Percentiles rank a stretch among this genome's conserved stretches.
Conservation (phyloP, 2,329 filamentous ascomycete genomes). For the Xylariaceae sp. region DNA sequence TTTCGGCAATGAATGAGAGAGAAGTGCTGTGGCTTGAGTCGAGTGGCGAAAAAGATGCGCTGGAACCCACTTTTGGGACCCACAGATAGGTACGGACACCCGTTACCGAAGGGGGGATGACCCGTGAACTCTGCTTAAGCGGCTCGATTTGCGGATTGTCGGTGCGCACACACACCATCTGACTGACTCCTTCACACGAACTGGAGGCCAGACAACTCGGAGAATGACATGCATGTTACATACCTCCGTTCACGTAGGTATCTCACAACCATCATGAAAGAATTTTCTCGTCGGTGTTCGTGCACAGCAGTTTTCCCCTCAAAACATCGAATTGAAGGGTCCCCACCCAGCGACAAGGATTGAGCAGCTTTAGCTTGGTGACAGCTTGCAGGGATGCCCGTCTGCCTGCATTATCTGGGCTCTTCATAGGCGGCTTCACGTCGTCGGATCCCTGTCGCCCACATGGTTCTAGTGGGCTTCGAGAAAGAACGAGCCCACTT, state of each 20-base stretch:
- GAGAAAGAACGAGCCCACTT: constrained; percentile 8
- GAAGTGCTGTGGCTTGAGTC: background rate
- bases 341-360: background rate
- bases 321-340: background rate
- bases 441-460: constrained; percentile 9
- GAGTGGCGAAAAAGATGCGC: background rate
- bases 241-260: background rate
- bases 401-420: too few species aligned
- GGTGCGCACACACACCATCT: too few species aligned
- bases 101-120: background rate
- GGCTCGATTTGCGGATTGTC: too few species aligned
- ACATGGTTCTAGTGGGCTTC: constrained; percentile 23
- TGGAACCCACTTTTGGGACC: background rate
- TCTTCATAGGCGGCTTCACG: background rate
- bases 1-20: background rate
- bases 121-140: background rate
- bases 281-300: background rate
- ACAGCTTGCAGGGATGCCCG: constrained; percentile 2
- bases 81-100: background rate
- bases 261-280: too few species aligned
- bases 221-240: background rate
- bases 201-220: background rate
- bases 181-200: too few species aligned
- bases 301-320: too few species aligned
- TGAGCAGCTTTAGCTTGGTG: background rate